Percentiles rank a stretch among this genome's conserved stretches.
Conservation (phyloP, 768 basidiomycete species). For the Lentinula lateritia region DNA sequence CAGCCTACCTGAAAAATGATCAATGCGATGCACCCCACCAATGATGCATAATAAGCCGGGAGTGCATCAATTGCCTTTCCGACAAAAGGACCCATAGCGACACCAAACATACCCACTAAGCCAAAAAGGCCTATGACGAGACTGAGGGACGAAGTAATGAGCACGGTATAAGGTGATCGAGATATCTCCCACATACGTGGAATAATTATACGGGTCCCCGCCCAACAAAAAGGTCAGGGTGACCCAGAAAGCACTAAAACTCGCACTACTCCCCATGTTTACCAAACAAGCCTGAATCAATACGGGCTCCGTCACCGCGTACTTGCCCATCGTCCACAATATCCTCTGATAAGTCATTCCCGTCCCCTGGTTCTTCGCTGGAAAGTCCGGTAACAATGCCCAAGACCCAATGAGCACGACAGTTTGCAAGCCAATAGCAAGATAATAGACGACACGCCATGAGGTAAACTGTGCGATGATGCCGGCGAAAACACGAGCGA, state of each 20-base stretch:
- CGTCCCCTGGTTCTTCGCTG: slow-evolving; percentile 55
- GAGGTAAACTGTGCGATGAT: slow-evolving; percentile 66
- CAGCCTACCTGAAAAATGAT: slow-evolving; percentile 26
- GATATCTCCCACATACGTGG: slow-evolving; percentile 42
- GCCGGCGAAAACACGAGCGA: slow-evolving; percentile 71
- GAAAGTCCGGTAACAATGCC: slow-evolving; percentile 75
- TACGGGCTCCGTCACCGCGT: slow-evolving; percentile 70
- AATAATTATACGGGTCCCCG: slow-evolving; percentile 70
- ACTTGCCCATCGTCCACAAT: slow-evolving; percentile 72
- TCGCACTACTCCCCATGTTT: slow-evolving; percentile 57
- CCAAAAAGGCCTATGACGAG: slow-evolving; percentile 51
- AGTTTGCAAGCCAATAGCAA: slow-evolving; percentile 67
- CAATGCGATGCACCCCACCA: slow-evolving; percentile 33
- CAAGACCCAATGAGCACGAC: slow-evolving; percentile 56
- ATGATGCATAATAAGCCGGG: slow-evolving; percentile 48
- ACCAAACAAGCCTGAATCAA: slow-evolving; percentile 66
- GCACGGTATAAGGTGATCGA: neutral
- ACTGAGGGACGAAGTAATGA: slow-evolving; percentile 10
- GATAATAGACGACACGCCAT: slow-evolving; percentile 75
- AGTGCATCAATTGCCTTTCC: slow-evolving; percentile 47
- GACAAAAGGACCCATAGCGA: slow-evolving; percentile 41
- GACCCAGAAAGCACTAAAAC: slow-evolving; percentile 60
- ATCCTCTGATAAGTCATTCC: slow-evolving; percentile 60
- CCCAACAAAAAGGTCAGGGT: slow-evolving; percentile 80
- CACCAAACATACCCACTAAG: slow-evolving; percentile 43